Conservation (phyloP, 129 eudicot species). For the Flaveria sonorensis region DNA sequence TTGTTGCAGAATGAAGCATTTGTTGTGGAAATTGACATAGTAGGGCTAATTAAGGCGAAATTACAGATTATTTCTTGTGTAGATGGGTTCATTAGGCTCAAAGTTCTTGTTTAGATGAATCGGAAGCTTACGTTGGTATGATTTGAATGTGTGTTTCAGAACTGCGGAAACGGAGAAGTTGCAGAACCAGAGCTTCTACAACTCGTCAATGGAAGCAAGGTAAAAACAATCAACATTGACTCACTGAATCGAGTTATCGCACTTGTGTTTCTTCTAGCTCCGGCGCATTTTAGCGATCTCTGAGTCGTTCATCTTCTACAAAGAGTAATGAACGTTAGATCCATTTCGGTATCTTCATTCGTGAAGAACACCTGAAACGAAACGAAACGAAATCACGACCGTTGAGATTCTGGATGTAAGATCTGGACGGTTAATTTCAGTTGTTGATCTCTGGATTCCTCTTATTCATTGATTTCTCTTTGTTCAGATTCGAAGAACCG, state of each 20-base stretch:
- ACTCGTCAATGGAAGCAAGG: slow-evolving; percentile 80
- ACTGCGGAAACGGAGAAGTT: slow-evolving; percentile 49
- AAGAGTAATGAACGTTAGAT: slow-evolving; percentile 33
- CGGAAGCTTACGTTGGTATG: slow-evolving; percentile 22
- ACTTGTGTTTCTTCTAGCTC: slow-evolving; percentile 9
- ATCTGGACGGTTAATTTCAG: slow-evolving; percentile 47
- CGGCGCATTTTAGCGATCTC: not conserved
- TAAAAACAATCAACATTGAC: slow-evolving; percentile 26
- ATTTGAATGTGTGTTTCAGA: slow-evolving; percentile 36
- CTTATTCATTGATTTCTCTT: slow-evolving; percentile 23
- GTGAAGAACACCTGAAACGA: not conserved
- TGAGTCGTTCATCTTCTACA: slow-evolving; percentile 11
- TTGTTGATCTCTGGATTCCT: slow-evolving; percentile 43
- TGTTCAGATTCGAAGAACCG: slow-evolving; percentile 27
- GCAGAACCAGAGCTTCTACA: slow-evolving; percentile 49
- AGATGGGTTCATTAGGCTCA: not conserved
- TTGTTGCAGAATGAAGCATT: not conserved
- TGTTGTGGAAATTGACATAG: not conserved
- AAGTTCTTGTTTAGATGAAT: slow-evolving; percentile 7
- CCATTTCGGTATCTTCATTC: slow-evolving; percentile 7
- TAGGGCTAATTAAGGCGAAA: slow-evolving; percentile 5
- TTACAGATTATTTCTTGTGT: not conserved
- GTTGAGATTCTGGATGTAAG: slow-evolving; percentile 39
- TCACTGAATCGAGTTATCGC: slow-evolving; percentile 30
- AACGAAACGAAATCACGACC: slow-evolving; percentile 33